Conservation (phyloP, 805 yeast species). For the Komagataella ulmi region DNA sequence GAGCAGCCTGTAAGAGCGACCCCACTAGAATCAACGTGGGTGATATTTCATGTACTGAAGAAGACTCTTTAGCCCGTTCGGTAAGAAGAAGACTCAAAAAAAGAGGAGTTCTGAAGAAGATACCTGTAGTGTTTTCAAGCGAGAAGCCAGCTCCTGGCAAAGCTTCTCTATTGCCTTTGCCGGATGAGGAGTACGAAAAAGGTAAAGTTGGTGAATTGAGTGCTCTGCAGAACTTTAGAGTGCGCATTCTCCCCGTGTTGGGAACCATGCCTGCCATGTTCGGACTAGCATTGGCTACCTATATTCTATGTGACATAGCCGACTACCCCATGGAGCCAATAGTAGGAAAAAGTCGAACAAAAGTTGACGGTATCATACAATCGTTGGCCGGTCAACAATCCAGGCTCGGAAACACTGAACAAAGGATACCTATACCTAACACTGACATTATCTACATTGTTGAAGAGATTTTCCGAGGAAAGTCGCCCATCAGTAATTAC, state of each 20-base stretch:
- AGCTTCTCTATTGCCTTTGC: slow-evolving; percentile 75
- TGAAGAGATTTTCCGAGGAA: slow-evolving; percentile 89
- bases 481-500: slow-evolving; percentile 74
- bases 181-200: slow-evolving; percentile 65
- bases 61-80: slow-evolving; percentile 82
- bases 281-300: slow-evolving; percentile 82
- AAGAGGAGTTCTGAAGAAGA: slow-evolving; percentile 61
- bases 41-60: slow-evolving; percentile 82
- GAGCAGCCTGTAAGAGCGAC: slow-evolving; percentile 95
- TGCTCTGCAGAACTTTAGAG: slow-evolving; percentile 82
- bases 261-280: slow-evolving; percentile 97
- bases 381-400: slow-evolving; percentile 80
- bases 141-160: slow-evolving; percentile 96
- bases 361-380: slow-evolving; percentile 70
- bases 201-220: slow-evolving; percentile 82
- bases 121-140: slow-evolving; percentile 83
- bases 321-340: slow-evolving; percentile 88
- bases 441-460: slow-evolving; percentile 70
- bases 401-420: slow-evolving; percentile 60
- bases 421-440: slow-evolving; percentile 60
- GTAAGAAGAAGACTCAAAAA: slow-evolving; percentile 77
- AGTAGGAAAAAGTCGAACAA: slow-evolving; percentile 80
- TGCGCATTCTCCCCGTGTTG: slow-evolving; percentile 85
- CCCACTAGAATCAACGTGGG: slow-evolving; percentile 84
- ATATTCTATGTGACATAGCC: slow-evolving; percentile 62